Evolutionary conservation across 208 protist species (phyloP).

Genomic region (Leptomonas seymouri): DNA sequence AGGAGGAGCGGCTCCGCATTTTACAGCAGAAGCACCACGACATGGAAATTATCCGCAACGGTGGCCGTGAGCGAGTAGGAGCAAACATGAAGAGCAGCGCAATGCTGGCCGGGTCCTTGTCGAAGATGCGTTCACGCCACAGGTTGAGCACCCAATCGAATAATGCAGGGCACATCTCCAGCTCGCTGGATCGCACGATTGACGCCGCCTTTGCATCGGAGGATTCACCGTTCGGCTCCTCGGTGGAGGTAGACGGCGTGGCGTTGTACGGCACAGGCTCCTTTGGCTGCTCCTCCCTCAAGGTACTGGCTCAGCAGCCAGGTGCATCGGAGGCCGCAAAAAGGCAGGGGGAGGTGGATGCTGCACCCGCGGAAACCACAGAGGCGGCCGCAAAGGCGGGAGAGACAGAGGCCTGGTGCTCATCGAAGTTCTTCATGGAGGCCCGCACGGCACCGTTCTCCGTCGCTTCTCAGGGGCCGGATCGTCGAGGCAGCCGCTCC

Average conservation of each 20-base stretch:
- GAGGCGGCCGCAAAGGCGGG: background rate
- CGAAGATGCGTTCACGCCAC: slow-evolving; percentile 29
- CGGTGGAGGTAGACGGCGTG: background rate
- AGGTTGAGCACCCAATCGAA: background rate
- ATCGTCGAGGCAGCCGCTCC: background rate
- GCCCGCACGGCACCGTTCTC: background rate
- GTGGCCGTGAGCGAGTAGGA: slow-evolving; percentile 44
- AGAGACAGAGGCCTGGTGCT: slow-evolving; percentile 16
- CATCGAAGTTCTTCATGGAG: slow-evolving; percentile 25
- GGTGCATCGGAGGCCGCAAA: background rate
- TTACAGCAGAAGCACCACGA: slow-evolving; percentile 60
- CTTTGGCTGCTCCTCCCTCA: background rate
- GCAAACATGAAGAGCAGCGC: slow-evolving; percentile 44
- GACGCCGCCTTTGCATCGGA: slow-evolving; percentile 15
- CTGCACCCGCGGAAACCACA: background rate
- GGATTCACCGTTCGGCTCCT: slow-evolving; percentile 9
- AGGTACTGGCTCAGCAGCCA: background rate
- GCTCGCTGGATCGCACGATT: slow-evolving; percentile 19
- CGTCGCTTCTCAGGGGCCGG: background rate
- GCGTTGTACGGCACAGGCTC: slow-evolving; percentile 7
- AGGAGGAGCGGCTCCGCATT: slow-evolving; percentile 43
- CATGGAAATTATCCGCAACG: slow-evolving; percentile 51
- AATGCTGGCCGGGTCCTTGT: slow-evolving; percentile 37
- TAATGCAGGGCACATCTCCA: background rate
- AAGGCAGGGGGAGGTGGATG: background rate